Evolutionary conservation across 148 eudicot species (phyloP), one percentile per base, ranked within the genome.

Genomic region (Tetragonia tetragonoides): DNA sequence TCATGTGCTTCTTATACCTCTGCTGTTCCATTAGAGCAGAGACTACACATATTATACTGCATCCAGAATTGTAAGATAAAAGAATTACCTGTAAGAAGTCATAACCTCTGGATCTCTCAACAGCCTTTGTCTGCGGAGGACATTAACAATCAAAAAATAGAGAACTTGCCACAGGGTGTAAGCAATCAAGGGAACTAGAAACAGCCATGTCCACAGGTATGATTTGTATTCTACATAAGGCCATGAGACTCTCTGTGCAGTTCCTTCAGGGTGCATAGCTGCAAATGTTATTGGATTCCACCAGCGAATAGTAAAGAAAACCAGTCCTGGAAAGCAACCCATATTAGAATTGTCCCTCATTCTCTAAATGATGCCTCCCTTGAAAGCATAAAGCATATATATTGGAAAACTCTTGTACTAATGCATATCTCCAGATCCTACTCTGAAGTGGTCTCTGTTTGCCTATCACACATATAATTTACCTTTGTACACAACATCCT

Each of bases 301-400:
- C 99, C 99, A 96, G 21, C 98, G 88, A 64, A 96, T 91, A 66
- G 98, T 93, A 83, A 96, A 96, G 87, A 90, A 96, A 75, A 93
- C 99, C 75, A 92, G 82, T 71, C 99, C 99, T 96, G 94, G 21
- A 84, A 74, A 60, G 18, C 17, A 72, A 14, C n/a, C 20, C 60
- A 47, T 59, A 59, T 78, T 63, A 73, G 69, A 66, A 66, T 69
- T 34, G 72, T 54, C 60, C 64, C 54, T 12, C 37, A 59, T 21
- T 40, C 46, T 16, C 14, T 7, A 38, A 73, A 38, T 18, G 20
- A 23, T 49, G 8, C 17, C 17, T 23, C 60, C 15, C 59, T 54
- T 54, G 59, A 15, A 54, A 17, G 59, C 59, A 15, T 54, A 54
- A 16, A 54, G n/a, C 59, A 54, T 15, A 54, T 15, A 17, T n/a